Evolutionary conservation across 2,329 filamentous ascomycete genomes (phyloP).

Genomic region (Thermoascus crustaceus): DNA sequence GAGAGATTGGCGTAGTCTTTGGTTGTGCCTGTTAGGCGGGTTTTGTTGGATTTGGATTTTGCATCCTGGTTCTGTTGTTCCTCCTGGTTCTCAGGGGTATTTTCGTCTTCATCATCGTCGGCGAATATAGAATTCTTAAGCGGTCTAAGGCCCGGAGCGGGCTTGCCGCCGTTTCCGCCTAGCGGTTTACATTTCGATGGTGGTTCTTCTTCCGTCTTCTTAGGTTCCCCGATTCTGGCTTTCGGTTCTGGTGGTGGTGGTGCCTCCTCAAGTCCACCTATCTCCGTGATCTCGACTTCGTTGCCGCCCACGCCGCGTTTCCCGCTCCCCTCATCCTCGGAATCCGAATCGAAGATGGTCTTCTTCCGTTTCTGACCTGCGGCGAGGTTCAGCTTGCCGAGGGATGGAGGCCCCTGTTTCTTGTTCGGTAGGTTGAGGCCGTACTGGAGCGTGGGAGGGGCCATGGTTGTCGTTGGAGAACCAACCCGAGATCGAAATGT

Average conservation of each 20-base stretch:
- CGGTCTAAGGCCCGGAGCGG: conserved; percentile 22
- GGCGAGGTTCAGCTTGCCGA: conserved; percentile 20
- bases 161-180: too few relatives aligned
- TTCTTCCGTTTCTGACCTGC: conserved; percentile 40
- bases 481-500: too few relatives aligned
- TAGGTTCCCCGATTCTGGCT: too few relatives aligned
- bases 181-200: conserved; percentile 29
- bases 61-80: conserved; percentile 7
- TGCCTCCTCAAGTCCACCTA: conserved; percentile 29
- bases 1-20: conserved; percentile 39
- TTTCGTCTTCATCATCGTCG: conserved; percentile 27
- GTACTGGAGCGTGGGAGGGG: conserved; percentile 30
- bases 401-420: conserved; percentile 15
- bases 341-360: conserved; percentile 38
- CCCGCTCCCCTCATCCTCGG: conserved; percentile 27
- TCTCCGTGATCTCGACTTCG: conserved; percentile 28
- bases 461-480: conserved; percentile 7
- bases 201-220: conserved; percentile 12
- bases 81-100: conserved; percentile 8
- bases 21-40: conserved; percentile 8
- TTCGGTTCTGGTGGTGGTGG: conserved; percentile 9
- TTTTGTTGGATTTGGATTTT: conserved; percentile 6
- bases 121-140: conserved; percentile 30
- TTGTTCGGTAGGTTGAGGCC: conserved; percentile 38
- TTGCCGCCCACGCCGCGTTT: conserved; percentile 11